Percentiles rank a stretch among this genome's conserved stretches.
phyloP scores from a whole-genome alignment of 2,329 filamentous ascomycete genomes.

The Grosmannia penicillata region DNA sequence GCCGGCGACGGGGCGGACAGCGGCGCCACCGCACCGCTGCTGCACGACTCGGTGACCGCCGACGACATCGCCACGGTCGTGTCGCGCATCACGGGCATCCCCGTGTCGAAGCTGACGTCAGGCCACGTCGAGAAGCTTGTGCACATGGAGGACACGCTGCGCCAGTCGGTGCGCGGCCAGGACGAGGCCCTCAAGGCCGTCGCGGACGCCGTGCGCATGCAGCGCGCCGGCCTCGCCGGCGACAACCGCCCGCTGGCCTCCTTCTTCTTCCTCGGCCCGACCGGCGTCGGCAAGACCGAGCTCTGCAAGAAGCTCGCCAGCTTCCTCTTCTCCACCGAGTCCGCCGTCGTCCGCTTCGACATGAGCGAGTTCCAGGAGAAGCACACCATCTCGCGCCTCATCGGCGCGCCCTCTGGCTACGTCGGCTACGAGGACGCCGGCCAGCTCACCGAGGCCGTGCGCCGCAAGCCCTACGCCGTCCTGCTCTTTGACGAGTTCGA shows the following conservation, averaged over 20 bases:
- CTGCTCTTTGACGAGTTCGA: constrained; percentile 96
- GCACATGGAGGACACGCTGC: constrained; percentile 83
- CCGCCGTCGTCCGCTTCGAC: constrained; percentile 84
- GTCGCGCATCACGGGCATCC: constrained; percentile 81
- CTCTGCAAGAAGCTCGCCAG: constrained; percentile 89
- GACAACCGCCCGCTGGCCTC: constrained; percentile 85
- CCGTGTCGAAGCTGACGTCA: constrained; percentile 79
- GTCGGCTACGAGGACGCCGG: constrained; percentile 95
- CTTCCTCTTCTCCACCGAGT: constrained; percentile 86
- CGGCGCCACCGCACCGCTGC: too few species aligned
- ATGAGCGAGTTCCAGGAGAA: constrained; percentile 98
- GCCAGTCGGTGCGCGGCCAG: constrained; percentile 76
- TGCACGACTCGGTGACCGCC: constrained; percentile 88
- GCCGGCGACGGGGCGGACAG: constrained; percentile 23
- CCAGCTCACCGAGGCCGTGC: constrained; percentile 87
- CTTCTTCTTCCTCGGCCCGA: constrained; percentile 96
- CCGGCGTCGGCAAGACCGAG: constrained; percentile 93
- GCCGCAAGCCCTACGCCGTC: constrained; percentile 89
- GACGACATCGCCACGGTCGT: constrained; percentile 93
- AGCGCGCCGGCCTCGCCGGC: constrained; percentile 79
- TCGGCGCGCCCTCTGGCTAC: constrained; percentile 86
- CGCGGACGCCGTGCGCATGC: constrained; percentile 83
- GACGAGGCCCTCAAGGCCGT: constrained; percentile 87
- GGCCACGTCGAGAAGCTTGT: constrained; percentile 92
- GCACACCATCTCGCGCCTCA: constrained; percentile 84